These are phyloP conservation scores for Biscogniauxia mediterranea DNA, from an alignment of 2,329 filamentous ascomycete genomes.

Conservation along the genomic window DNA sequence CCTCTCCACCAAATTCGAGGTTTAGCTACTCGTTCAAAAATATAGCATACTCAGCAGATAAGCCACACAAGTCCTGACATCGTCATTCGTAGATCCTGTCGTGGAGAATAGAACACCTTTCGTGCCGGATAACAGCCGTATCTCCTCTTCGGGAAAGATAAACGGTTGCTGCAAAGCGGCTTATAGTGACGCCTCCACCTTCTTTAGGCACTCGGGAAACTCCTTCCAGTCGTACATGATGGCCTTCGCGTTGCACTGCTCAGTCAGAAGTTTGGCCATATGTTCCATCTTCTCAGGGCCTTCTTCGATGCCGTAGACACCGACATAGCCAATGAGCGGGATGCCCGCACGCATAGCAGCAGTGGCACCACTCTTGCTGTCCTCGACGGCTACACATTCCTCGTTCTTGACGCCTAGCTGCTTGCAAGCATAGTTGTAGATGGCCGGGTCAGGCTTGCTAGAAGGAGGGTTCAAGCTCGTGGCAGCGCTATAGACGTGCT, in stretches of 20 bases:
- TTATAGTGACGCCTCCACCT: conserved; percentile 34
- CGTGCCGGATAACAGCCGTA: background rate
- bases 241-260: conserved; percentile 48
- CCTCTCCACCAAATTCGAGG: background rate
- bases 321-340: conserved; percentile 70
- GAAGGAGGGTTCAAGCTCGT: conserved; percentile 66
- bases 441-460: conserved; percentile 72
- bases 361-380: conserved; percentile 69
- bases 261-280: conserved; percentile 52
- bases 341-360: conserved; percentile 69
- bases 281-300: conserved; percentile 51
- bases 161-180: conserved; percentile 8
- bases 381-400: conserved; percentile 70
- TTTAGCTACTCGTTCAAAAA: background rate
- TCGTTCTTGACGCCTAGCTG: conserved; percentile 61
- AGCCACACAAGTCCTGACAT: conserved; percentile 2
- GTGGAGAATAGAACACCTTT: conserved; percentile 4
- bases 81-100: conserved; percentile 6
- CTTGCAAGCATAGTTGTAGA: conserved; percentile 69
- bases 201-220: conserved; percentile 37
- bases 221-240: conserved; percentile 50
- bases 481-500: conserved; percentile 70
- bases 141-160: background rate
- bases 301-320: conserved; percentile 47
- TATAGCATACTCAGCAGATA: background rate